Evolutionary conservation across 2,329 filamentous ascomycete species (phyloP), one percentile per base, ranked within the genome.

Genomic region (Claviceps monticola): DNA sequence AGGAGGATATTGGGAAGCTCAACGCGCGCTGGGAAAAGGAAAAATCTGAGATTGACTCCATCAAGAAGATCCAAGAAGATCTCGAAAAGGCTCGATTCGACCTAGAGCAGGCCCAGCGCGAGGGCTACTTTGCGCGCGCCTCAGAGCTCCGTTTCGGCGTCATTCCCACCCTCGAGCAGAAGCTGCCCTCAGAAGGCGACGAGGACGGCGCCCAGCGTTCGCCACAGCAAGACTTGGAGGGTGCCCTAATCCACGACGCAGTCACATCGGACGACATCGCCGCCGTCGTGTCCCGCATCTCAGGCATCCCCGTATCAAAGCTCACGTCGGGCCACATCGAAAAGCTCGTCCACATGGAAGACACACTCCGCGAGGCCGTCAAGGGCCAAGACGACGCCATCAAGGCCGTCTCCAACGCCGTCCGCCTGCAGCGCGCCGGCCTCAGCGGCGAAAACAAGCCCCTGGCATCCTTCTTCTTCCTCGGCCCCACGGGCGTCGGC

Each of bases 201-300:
- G 60, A 37, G 7, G 29, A 46, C 26, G 29, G 9, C 8, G n/a
- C n/a, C 61, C 29, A 34, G 16, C 56, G 61, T 53, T 56, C 61
- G 53, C 62, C 64, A 55, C 54, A 54, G 49, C 58, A 54, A 50
- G 62, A 65, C 58, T 58, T 61, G 48, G 65, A 67, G 51, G 67
- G 82, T 53, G 78, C 78, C 2, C 73, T 97, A 14, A 82, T 97
- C 29, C 91, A 97, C 63, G 93, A 98, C 64, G 86, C 88, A 0
- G 93, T 98, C n/a, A 95, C 86, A 0, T 79, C 89, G 1, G 91
- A 97, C 60, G 93, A 98, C 60, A 97, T 98, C 61, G 90, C 88
- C 51, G 81, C 80, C 42, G 91, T 98, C 1, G 93, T 97, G 4
- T 93, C 89, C 2, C 80, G 88, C 51, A 84, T 88, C 29, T 97